Evolutionary conservation across 805 yeast species (phyloP).

Genomic region (Ogataea chonburiensis): DNA sequence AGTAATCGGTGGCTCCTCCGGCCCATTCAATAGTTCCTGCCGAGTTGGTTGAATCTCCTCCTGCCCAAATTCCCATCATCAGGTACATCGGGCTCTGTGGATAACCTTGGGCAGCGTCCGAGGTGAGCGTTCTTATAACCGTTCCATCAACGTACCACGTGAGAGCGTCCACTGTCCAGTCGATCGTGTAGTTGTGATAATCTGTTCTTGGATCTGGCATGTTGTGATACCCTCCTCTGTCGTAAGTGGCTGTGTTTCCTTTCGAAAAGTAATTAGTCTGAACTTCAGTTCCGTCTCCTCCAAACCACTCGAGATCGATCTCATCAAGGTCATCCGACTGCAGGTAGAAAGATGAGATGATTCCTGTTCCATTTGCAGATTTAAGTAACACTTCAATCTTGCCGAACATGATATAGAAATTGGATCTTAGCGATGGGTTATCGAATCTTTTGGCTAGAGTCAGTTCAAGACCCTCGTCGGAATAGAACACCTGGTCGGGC

Average conservation of each 20-base stretch:
- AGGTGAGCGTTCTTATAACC: slow-evolving; percentile 59
- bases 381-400: slow-evolving; percentile 67
- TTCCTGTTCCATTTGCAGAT: slow-evolving; percentile 77
- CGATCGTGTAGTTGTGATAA: slow-evolving; percentile 78
- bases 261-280: slow-evolving; percentile 81
- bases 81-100: slow-evolving; percentile 91
- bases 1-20: slow-evolving; percentile 69
- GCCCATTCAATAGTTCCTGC: slow-evolving; percentile 81
- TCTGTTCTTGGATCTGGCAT: slow-evolving; percentile 55
- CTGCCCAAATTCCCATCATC: slow-evolving; percentile 75
- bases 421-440: slow-evolving; percentile 74
- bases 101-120: slow-evolving; percentile 61
- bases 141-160: slow-evolving; percentile 74
- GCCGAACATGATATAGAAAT: slow-evolving; percentile 88
- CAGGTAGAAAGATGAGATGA: slow-evolving; percentile 76
- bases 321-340: slow-evolving; percentile 88
- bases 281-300: slow-evolving; percentile 71
- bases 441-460: slow-evolving; percentile 63
- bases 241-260: slow-evolving; percentile 74
- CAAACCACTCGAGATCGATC: slow-evolving; percentile 85
- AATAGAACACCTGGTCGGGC: slow-evolving; percentile 44
- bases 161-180: slow-evolving; percentile 69
- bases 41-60: slow-evolving; percentile 67
- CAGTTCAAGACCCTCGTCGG: slow-evolving; percentile 59
- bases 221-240: slow-evolving; percentile 72